phyloP scores from a whole-genome alignment of 2,329 filamentous ascomycete genomes.

The Colletotrichum gloeosporioides region DNA sequence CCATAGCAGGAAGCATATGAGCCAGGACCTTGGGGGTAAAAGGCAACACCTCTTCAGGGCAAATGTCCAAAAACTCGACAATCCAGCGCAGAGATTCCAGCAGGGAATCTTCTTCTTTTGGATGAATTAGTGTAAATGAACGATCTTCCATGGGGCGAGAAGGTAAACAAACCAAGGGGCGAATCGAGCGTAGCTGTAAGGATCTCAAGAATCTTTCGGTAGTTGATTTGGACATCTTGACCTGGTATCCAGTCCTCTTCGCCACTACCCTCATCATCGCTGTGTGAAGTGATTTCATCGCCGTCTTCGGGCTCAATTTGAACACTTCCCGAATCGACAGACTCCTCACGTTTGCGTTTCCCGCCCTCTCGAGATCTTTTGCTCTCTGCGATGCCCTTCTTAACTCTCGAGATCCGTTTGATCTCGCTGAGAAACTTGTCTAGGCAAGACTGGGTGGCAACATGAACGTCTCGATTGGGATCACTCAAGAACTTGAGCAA shows the following conservation, averaged over 20 bases:
- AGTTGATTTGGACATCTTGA: conserved; percentile 94
- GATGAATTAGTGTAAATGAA: neutral
- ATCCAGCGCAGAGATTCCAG: conserved; percentile 94
- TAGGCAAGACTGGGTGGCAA: conserved; percentile 85
- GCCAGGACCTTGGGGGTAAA: conserved; percentile 93
- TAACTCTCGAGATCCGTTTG: conserved; percentile 90
- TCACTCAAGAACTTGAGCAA: conserved; percentile 92
- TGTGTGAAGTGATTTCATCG: conserved; percentile 64
- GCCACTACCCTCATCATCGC: conserved; percentile 62
- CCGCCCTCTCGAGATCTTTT: conserved; percentile 72
- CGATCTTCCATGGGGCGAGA: neutral
- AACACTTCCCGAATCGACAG: conserved; percentile 69
- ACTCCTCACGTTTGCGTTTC: conserved; percentile 73
- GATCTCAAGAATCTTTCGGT: conserved; percentile 90
- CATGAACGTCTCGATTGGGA: conserved; percentile 91
- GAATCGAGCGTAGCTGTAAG: conserved; percentile 88
- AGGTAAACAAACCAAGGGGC: conserved; percentile 65
- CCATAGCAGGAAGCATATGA: conserved; percentile 92
- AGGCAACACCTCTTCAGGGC: conserved; percentile 91
- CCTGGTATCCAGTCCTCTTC: conserved; percentile 98
- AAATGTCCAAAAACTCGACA: conserved; percentile 95
- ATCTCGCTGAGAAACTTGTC: conserved; percentile 94
- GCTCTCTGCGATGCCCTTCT: conserved; percentile 90
- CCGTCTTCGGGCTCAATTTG: conserved; percentile 64
- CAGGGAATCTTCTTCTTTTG: conserved; percentile 84